Evolutionary conservation across 345 rosid genomes (phyloP).

Genomic region (Linum trigynum): DNA sequence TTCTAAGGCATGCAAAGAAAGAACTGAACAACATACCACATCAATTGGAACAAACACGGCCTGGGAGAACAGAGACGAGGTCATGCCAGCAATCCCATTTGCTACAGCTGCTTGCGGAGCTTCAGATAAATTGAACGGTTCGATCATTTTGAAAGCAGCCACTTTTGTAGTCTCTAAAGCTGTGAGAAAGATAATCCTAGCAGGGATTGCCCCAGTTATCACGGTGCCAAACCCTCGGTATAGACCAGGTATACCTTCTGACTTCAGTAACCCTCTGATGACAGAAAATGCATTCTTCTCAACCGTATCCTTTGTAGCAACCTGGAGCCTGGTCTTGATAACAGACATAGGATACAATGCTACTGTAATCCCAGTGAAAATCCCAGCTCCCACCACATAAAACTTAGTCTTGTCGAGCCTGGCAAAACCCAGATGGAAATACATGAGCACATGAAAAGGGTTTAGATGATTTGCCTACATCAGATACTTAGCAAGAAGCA

Average conservation of each 20-base stretch:
- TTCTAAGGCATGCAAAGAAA: not conserved
- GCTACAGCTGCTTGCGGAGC: slow-evolving; percentile 87
- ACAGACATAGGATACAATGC: slow-evolving; percentile 88
- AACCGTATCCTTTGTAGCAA: slow-evolving; percentile 69
- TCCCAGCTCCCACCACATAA: slow-evolving; percentile 86
- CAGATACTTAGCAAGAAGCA: not conserved
- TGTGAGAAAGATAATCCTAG: slow-evolving; percentile 38
- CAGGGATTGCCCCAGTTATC: slow-evolving; percentile 57
- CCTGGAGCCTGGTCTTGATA: slow-evolving; percentile 88
- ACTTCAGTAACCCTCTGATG: slow-evolving; percentile 51
- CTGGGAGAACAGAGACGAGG: slow-evolving; percentile 73
- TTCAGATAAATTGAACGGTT: slow-evolving; percentile 36
- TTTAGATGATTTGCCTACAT: not conserved
- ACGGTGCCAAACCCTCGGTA: slow-evolving; percentile 25
- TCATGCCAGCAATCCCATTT: slow-evolving; percentile 92
- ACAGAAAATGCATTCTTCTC: slow-evolving; percentile 78
- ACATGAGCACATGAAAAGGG: not conserved
- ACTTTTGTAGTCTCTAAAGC: slow-evolving; percentile 83
- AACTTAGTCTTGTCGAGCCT: slow-evolving; percentile 93
- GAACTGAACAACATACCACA: slow-evolving; percentile 47
- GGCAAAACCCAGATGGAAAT: slow-evolving; percentile 13
- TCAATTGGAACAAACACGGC: slow-evolving; percentile 92
- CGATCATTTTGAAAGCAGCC: slow-evolving; percentile 54
- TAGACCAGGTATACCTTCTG: slow-evolving; percentile 67
- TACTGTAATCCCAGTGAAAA: slow-evolving; percentile 88